These are phyloP conservation scores for Colletotrichum ledebouriae DNA, from an alignment of 2,329 filamentous ascomycete genomes.

Conservation along the genomic window DNA sequence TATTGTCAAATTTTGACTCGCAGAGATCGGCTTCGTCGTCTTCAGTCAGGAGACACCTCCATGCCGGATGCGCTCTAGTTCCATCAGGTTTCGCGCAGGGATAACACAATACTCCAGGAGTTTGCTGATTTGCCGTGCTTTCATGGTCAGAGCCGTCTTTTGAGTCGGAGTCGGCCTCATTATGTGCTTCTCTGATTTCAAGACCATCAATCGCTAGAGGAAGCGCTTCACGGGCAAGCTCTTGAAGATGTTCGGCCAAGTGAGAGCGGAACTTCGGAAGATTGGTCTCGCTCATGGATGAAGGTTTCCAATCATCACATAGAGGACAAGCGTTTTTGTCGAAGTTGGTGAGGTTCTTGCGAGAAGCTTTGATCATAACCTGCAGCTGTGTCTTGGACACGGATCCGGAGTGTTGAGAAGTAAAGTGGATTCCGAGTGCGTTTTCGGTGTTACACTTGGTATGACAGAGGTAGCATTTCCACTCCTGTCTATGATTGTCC, in stretches of 20 bases:
- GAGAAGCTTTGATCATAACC: constrained; percentile 20
- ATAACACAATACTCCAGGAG: background rate
- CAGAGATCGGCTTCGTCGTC: background rate
- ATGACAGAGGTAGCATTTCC: constrained; percentile 10
- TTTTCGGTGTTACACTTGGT: background rate
- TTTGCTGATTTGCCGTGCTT: background rate
- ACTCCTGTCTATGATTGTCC: constrained; percentile 11
- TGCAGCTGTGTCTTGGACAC: background rate
- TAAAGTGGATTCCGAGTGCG: constrained; percentile 9
- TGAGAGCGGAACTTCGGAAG: constrained; percentile 14
- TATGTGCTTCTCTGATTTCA: constrained; percentile 1
- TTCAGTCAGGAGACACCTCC: background rate
- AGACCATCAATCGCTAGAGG: constrained; percentile 24
- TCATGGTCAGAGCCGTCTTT: background rate
- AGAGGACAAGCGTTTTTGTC: constrained; percentile 4
- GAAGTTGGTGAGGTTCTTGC: constrained; percentile 2
- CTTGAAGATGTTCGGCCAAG: constrained; percentile 12
- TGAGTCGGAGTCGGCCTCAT: background rate
- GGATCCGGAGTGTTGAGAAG: background rate
- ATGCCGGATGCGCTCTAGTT: background rate
- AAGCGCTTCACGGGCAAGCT: constrained; percentile 13
- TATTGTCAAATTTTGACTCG: background rate
- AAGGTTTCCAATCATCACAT: constrained; percentile 14
- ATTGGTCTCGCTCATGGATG: background rate
- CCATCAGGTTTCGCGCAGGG: background rate